Percentiles rank a stretch among this genome's conserved stretches.
These are phyloP conservation scores for Pichia sp. DNA, from an alignment of 1,139 yeast genomes.

Conservation along the genomic window DNA sequence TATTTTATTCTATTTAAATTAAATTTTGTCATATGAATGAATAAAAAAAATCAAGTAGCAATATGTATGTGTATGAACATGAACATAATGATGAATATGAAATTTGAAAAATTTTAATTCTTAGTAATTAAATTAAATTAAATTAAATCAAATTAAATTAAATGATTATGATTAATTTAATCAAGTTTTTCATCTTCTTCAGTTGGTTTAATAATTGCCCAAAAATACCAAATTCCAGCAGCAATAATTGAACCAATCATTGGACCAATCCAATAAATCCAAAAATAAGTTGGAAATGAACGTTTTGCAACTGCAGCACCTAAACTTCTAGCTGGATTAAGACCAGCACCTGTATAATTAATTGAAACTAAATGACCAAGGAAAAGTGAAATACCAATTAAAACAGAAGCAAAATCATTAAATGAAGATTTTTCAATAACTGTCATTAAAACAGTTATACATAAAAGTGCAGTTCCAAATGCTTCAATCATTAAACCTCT, in stretches of 20 bases:
- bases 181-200: conserved; percentile 31
- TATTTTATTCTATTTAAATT: too few species aligned
- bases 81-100: too few species aligned
- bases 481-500: conserved; percentile 82
- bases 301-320: conserved; percentile 64
- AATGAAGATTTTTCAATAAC: conserved; percentile 81
- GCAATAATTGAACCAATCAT: conserved; percentile 64
- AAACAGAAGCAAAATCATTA: conserved; percentile 76
- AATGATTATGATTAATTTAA: too few species aligned
- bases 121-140: too few species aligned
- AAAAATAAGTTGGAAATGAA: conserved; percentile 75
- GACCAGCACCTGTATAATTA: conserved; percentile 86
- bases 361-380: conserved; percentile 78
- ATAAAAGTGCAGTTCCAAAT: conserved; percentile 69
- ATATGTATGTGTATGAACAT: too few species aligned
- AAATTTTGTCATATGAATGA: too few species aligned
- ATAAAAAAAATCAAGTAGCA: too few species aligned
- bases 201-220: conserved; percentile 57
- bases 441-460: conserved; percentile 71
- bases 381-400: conserved; percentile 76
- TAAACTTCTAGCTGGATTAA: conserved; percentile 85
- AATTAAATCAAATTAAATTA: too few species aligned
- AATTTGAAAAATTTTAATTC: too few species aligned
- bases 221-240: conserved; percentile 57
- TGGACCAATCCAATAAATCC: conserved; percentile 95